Evolutionary conservation across 371 early-diverging fungal genomes (phyloP).

Genomic region (Hamiltosporidium tvaerminnensis): DNA sequence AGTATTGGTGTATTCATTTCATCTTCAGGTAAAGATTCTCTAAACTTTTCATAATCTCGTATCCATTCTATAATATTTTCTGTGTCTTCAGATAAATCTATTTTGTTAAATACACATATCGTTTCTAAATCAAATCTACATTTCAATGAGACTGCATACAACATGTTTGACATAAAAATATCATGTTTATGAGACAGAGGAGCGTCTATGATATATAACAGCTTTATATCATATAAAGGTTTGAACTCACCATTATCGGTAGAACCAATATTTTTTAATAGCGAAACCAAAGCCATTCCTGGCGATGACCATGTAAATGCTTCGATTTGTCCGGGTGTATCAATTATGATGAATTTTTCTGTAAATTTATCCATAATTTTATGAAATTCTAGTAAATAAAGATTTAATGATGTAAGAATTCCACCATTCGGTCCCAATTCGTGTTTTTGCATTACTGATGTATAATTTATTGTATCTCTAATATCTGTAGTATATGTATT

Average conservation of each 20-base stretch:
- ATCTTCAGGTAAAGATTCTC: constrained; percentile 24
- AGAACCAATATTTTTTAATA: constrained; percentile 59
- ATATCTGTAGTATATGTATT: constrained; percentile 91
- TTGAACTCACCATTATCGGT: too few species aligned
- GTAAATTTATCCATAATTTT: constrained; percentile 65
- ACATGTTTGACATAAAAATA: constrained; percentile 97
- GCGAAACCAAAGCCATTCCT: constrained; percentile 83
- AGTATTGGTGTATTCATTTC: constrained; percentile 26
- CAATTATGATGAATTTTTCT: constrained; percentile 73
- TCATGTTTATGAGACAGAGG: constrained; percentile 72
- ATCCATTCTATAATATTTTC: constrained; percentile 38
- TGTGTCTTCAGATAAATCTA: constrained; percentile 29
- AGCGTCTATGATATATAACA: constrained; percentile 88
- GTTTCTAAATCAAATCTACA: constrained; percentile 27
- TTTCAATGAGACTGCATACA: constrained; percentile 69
- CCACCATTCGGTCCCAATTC: constrained; percentile 95
- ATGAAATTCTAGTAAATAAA: constrained; percentile 82
- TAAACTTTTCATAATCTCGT: constrained; percentile 33
- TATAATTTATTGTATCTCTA: constrained; percentile 86
- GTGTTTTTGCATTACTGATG: constrained; percentile 93
- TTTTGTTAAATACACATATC: constrained; percentile 48
- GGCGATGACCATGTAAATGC: constrained; percentile 98
- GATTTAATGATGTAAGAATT: constrained; percentile 79
- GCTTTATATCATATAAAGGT: constrained; percentile 64
- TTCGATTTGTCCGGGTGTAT: constrained; percentile 99